Evolutionary conservation across 164 flowering plant genomes (phyloP).

Genomic region (Amborella trichopoda): DNA sequence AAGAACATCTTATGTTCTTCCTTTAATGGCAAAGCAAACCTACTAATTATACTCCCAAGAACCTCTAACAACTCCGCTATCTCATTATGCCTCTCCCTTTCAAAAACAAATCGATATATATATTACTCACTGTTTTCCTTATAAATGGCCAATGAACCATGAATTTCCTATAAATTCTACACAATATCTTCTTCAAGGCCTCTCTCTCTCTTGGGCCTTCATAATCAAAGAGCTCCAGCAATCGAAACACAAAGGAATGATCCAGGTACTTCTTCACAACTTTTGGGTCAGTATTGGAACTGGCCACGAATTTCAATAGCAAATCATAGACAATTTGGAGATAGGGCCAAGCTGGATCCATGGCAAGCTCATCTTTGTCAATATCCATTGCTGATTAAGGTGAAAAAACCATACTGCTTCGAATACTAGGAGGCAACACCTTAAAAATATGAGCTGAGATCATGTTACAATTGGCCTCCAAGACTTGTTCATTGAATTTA

Average conservation of each 20-base stretch:
- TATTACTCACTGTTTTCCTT: conserved; percentile 28
- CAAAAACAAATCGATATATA: conserved; percentile 30
- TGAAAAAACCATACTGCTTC: no score
- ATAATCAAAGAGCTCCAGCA: conserved; percentile 29
- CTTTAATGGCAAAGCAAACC: conserved; percentile 37
- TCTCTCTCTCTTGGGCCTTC: conserved; percentile 36
- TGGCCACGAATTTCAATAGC: conserved; percentile 23
- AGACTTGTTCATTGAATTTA: no score
- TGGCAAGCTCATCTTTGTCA: conserved; percentile 28
- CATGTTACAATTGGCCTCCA: no score
- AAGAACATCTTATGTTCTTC: conserved; percentile 39
- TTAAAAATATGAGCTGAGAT: no score
- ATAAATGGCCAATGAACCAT: conserved; percentile 38
- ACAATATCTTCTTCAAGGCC: conserved; percentile 26
- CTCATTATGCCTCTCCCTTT: conserved; percentile 31
- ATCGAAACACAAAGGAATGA: conserved; percentile 26
- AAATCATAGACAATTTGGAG: conserved; percentile 30
- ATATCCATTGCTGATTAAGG: no score
- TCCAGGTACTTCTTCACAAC: conserved; percentile 28
- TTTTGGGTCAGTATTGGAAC: conserved; percentile 27
- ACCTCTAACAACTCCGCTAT: conserved; percentile 32
- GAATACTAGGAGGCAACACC: no score
- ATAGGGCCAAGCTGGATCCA: conserved; percentile 32
- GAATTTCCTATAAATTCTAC: conserved; percentile 31
- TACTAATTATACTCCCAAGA: conserved; percentile 35